Evolutionary conservation across 331 rosid species (phyloP).

Genomic region (Rhamnella rubrinervis): DNA sequence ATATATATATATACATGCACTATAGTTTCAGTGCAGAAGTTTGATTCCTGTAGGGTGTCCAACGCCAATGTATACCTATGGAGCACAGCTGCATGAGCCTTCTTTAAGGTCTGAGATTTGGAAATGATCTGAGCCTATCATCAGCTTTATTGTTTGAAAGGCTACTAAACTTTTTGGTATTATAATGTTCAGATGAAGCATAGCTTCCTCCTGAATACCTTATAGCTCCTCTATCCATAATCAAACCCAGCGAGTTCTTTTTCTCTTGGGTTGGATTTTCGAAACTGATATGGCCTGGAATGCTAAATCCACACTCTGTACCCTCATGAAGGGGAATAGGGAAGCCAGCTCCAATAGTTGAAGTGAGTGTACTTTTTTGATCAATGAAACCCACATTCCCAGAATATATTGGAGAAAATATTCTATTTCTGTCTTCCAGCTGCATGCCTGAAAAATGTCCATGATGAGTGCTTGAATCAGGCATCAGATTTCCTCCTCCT

Average conservation of each 20-base stretch:
- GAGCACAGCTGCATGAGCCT: background rate
- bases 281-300: conserved; percentile 20
- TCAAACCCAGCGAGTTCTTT: conserved; percentile 15
- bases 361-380: conserved; percentile 6
- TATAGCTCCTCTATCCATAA: conserved; percentile 22
- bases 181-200: conserved; percentile 20
- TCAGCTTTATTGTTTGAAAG: conserved; percentile 9
- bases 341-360: conserved; percentile 20
- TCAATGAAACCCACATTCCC: conserved; percentile 2
- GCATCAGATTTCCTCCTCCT: conserved; percentile 12
- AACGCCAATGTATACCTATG: background rate
- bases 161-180: conserved; percentile 11
- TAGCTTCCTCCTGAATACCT: conserved; percentile 18
- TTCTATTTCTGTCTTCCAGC: conserved; percentile 22
- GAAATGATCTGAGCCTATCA: conserved; percentile 2
- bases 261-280: conserved; percentile 11
- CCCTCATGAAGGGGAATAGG: conserved; percentile 21
- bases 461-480: conserved; percentile 6
- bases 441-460: conserved; percentile 14
- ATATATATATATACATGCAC: background rate
- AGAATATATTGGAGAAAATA: conserved; percentile 10
- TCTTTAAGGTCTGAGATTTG: conserved; percentile 13
- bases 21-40: background rate
- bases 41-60: conserved; percentile 7
- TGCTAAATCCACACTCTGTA: conserved; percentile 3